These are phyloP conservation scores for Malbranchea zuffiana DNA, from an alignment of 2,329 filamentous ascomycete species.

Conservation along the genomic window DNA sequence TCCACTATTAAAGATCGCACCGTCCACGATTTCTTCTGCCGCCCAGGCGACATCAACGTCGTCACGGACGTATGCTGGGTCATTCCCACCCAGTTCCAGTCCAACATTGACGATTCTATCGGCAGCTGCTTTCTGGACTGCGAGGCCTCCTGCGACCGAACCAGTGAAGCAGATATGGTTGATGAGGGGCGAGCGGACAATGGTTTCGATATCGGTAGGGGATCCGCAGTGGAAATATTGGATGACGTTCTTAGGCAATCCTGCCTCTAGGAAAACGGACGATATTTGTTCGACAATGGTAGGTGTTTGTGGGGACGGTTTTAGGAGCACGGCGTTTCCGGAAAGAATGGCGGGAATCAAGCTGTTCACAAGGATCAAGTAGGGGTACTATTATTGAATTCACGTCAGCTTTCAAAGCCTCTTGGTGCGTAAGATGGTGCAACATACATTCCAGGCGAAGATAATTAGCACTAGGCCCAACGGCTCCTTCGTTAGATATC, in stretches of 20 bases:
- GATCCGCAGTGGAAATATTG: slow-evolving; percentile 90
- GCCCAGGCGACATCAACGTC: slow-evolving; percentile 88
- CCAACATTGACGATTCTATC: slow-evolving; percentile 78
- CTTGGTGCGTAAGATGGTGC: background rate
- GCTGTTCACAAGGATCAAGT: slow-evolving; percentile 85
- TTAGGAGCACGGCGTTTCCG: slow-evolving; percentile 84
- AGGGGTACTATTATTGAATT: slow-evolving; percentile 63
- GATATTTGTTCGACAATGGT: slow-evolving; percentile 79
- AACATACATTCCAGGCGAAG: slow-evolving; percentile 88
- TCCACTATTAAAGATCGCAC: slow-evolving; percentile 95
- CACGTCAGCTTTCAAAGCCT: background rate
- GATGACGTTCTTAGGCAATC: slow-evolving; percentile 70
- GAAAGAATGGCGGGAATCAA: slow-evolving; percentile 82
- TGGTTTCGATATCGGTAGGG: slow-evolving; percentile 60
- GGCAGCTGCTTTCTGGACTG: slow-evolving; percentile 73
- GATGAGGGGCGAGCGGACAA: slow-evolving; percentile 67
- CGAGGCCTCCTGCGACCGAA: slow-evolving; percentile 75
- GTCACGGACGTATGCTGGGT: slow-evolving; percentile 75
- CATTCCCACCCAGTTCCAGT: slow-evolving; percentile 87
- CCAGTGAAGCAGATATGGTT: slow-evolving; percentile 86
- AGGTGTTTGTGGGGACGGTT: slow-evolving; percentile 89
- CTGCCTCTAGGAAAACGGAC: slow-evolving; percentile 65
- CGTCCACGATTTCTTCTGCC: slow-evolving; percentile 88
- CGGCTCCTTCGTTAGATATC: slow-evolving; percentile 79
- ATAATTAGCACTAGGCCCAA: slow-evolving; percentile 80